Evolutionary conservation across 2,329 filamentous ascomycete genomes (phyloP).

Genomic region (Paramyrothecium sp.): DNA sequence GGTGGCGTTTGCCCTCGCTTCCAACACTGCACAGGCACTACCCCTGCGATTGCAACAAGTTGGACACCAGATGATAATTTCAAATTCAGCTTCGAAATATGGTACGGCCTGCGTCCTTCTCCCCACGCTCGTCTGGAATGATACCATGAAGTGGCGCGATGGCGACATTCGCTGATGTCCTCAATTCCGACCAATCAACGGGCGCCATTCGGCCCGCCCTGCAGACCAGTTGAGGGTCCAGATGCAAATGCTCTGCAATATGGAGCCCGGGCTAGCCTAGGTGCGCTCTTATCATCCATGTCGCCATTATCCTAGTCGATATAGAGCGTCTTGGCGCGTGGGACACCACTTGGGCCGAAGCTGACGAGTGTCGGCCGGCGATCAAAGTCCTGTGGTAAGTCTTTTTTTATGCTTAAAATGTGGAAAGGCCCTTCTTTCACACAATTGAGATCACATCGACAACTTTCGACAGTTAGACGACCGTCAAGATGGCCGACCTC

Average conservation of each 20-base stretch:
- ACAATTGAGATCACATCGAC: neutral
- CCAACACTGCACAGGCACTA: too few species aligned
- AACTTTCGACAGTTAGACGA: neutral
- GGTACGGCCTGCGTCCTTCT: too few species aligned
- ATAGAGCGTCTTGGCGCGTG: neutral
- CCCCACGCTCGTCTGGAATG: neutral
- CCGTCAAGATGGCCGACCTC: neutral
- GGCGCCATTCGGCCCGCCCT: neutral
- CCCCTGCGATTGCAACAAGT: too few species aligned
- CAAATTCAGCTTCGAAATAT: too few species aligned
- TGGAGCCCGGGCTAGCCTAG: neutral
- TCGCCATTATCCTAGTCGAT: neutral
- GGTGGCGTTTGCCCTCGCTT: too few species aligned
- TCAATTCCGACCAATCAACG: neutral
- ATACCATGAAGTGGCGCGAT: neutral
- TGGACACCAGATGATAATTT: too few species aligned
- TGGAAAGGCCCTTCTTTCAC: neutral
- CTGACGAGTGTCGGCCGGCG: neutral
- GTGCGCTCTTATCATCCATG: neutral
- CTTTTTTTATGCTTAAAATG: neutral
- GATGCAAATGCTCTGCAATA: neutral
- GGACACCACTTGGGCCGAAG: neutral
- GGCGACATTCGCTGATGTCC: neutral
- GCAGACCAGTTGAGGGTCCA: neutral
- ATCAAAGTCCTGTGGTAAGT: neutral